These are phyloP conservation scores for Penicillium daleae DNA, from an alignment of 495 filamentous ascomycete species.

Conservation along the genomic window DNA sequence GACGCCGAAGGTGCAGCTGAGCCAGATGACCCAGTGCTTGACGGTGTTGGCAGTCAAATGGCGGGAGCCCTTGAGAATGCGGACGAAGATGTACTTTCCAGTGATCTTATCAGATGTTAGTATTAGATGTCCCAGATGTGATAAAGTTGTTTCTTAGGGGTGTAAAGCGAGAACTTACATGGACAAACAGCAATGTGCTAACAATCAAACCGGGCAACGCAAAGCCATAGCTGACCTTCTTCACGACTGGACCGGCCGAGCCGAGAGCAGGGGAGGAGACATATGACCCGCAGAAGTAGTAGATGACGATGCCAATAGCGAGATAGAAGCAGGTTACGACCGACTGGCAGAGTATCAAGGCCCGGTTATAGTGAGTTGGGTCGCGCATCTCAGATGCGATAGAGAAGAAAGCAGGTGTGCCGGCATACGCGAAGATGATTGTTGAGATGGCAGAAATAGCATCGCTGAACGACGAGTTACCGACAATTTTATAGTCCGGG, in stretches of 20 bases:
- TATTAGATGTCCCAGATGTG: neutral
- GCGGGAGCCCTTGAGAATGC: constrained; percentile 56
- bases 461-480: constrained; percentile 31
- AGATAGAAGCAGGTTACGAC: constrained; percentile 66
- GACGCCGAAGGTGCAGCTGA: constrained; percentile 56
- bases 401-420: constrained; percentile 68
- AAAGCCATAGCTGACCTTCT: constrained; percentile 74
- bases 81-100: constrained; percentile 63
- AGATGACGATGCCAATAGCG: constrained; percentile 66
- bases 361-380: constrained; percentile 60
- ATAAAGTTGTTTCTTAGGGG: too few species aligned
- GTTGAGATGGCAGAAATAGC: constrained; percentile 66
- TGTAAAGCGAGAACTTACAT: constrained; percentile 51
- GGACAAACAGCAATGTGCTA: constrained; percentile 35
- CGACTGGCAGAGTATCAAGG: constrained; percentile 49
- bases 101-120: constrained; percentile 26
- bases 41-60: constrained; percentile 60
- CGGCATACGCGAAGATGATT: constrained; percentile 67
- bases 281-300: constrained; percentile 67
- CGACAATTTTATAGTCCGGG: constrained; percentile 38
- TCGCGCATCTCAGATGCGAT: constrained; percentile 78
- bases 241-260: constrained; percentile 61
- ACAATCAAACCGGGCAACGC: constrained; percentile 61
- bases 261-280: constrained; percentile 72
- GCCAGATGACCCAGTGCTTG: constrained; percentile 61